phyloP scores from a whole-genome alignment of 306 rosid species.

The Vicia villosa region DNA sequence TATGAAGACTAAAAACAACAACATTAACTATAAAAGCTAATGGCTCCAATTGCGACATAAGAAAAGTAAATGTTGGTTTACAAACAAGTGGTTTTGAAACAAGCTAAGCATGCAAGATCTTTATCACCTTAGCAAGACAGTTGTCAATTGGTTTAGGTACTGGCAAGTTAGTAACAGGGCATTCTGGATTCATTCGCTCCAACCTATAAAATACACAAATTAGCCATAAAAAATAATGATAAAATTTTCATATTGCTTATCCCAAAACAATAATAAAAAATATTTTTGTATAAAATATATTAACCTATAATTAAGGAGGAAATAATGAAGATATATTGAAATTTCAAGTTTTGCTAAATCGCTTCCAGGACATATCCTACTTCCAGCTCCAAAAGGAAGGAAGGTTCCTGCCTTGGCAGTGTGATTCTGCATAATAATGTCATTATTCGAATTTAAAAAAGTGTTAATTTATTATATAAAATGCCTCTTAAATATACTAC shows the following conservation, averaged over 20 bases:
- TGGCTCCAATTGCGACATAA: no score
- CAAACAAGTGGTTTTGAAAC: no score
- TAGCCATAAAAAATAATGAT: background rate
- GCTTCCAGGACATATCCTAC: background rate
- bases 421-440: background rate
- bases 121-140: slow-evolving; percentile 7
- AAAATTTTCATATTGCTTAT: no score
- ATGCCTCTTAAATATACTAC: no score
- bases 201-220: slow-evolving; percentile 37
- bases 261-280: background rate
- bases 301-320: slow-evolving; percentile 3
- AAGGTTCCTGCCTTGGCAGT: background rate
- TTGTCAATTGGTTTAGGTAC: background rate
- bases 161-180: slow-evolving; percentile 4
- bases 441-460: background rate
- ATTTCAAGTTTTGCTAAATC: background rate
- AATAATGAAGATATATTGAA: background rate
- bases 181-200: slow-evolving; percentile 43
- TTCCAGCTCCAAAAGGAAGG: background rate
- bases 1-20: no score
- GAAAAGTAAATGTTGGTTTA: no score
- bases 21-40: no score
- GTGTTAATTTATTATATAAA: no score
- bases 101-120: no score
- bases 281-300: background rate